A percentile compares a stretch with the other conserved stretches of the same genome.
Conservation (phyloP, 148 eudicot species). For the Rhododendron griersonianum region DNA sequence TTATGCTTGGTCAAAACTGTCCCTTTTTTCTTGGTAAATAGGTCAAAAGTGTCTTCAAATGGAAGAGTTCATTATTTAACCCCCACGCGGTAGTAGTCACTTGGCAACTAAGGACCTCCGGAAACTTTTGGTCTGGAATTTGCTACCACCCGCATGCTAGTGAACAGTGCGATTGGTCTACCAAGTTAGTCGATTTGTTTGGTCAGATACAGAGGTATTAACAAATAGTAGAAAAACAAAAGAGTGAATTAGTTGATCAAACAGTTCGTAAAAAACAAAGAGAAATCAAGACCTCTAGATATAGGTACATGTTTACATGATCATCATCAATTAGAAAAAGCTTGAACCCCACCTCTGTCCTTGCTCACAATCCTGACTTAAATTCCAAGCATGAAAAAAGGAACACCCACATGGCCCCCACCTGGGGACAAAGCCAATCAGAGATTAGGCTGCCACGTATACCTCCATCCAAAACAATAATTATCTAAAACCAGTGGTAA, state of each 20-base stretch:
- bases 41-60: background rate
- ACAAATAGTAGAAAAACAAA: background rate
- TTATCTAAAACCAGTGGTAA: background rate
- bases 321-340: background rate
- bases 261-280: background rate
- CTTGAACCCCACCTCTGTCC: constrained; percentile 4
- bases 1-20: background rate
- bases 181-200: background rate
- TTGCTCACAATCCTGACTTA: constrained; percentile 5
- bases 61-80: background rate
- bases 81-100: background rate
- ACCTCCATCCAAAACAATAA: background rate
- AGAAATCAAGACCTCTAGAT: background rate
- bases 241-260: background rate
- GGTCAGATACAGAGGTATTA: background rate
- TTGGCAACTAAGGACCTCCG: background rate
- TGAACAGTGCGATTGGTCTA: background rate
- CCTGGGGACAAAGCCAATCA: constrained; percentile 5
- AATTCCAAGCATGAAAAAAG: constrained; percentile 3
- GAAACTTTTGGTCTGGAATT: background rate
- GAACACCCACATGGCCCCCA: background rate
- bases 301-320: background rate
- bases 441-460: constrained; percentile 18
- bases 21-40: background rate
- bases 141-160: background rate